Base-by-base conservation (phyloP, 108 stramenopile genomes). In the Discostella stelligeroides region DNA sequence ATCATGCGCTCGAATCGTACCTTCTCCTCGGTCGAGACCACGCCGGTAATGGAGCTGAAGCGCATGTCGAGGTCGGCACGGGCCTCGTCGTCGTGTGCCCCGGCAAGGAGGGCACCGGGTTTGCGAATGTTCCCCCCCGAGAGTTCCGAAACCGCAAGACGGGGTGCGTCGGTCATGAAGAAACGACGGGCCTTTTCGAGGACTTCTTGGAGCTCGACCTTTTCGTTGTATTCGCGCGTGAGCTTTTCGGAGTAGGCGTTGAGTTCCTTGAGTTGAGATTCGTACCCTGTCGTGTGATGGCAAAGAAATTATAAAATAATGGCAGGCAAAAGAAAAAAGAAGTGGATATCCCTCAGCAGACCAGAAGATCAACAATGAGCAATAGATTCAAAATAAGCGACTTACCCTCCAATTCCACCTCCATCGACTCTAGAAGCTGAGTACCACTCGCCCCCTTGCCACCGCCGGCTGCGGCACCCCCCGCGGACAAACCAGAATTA, bases 1-100 rank as follows among this genome's bases (percentile, higher is more conserved):
- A 99, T 92, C 98, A 97, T 97, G 21, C 98, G 89, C 75, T 98
- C 96, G 79, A 98, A 98, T 24, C 96, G 93, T 4, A 58, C 60
- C 79, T 91, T 87, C 73, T 98, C 97, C 70, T 96, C 93, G 28
- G 85, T 88, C 27, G 85, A 72, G 14, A 98, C 89, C 7, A 97
- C 96, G n/a, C 98, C 98, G 17, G 96, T 96, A 17, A 98, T 90
- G 70, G 86, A 92, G 17, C 90, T 89, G 82, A 98, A 98, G 25
- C 94, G 89, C 96, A 98, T 97, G 57, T 97, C 96, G 55, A 90
- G 46, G 48, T 96, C 95, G 54, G 39, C 53, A 37, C 89, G 81
- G 7, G 85, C 89, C 42, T 70, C 60, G 24, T 55, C 89, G 21
- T 68, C 75, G 40, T 59, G 73, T 11, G 85, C 94, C 11, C 76